Evolutionary conservation across 176 grass and related monocot species (phyloP), one percentile per base, ranked within the genome.

Genomic region (Pontederia crassipes): DNA sequence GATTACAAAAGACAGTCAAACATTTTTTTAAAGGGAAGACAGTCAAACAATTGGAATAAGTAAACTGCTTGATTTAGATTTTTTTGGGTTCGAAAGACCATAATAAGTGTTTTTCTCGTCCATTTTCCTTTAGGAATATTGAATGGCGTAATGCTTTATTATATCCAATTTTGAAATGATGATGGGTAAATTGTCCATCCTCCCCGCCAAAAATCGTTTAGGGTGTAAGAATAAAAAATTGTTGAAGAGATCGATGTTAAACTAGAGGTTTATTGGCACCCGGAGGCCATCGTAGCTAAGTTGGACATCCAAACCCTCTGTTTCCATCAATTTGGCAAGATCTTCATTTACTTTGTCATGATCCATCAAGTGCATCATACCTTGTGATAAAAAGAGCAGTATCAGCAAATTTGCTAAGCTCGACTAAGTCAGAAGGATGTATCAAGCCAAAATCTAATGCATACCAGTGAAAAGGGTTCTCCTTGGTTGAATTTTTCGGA

Each of bases 281-380:
- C 74, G 80, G 47, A 97, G 81, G 72, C 84, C 93, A 48, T 97
- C 87, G 49, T 97, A 88, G 72, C 93, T 97, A 55, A 97, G 75
- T 71, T 97, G 87, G 75, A 88, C 72, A 74, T 97, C 81, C 72
- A 91, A 77, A 46, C 84, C 87, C 73, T 97, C 93, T 55, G 74
- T 79, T 72, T 91, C 79, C 71, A 73, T 85, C 60, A 97, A 67
- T 76, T 79, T 88, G 45, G 72, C 57, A 71, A 97, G 87, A 57
- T 85, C 73, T 74, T 71, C 53, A 46, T 90, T 97, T 71, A 92
- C 66, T 54, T 85, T 78, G 49, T 97, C 81, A 65, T 97, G 93
- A 75, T 97, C 84, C 93, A 92, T 88, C 71, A 91, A 91, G 82
- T 97, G 87, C 93, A 97, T 97, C 93, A 97, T 91, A 64, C 93